phyloP scores from a whole-genome alignment of 202 grass and related monocot species.

The Eragrostis tef region DNA sequence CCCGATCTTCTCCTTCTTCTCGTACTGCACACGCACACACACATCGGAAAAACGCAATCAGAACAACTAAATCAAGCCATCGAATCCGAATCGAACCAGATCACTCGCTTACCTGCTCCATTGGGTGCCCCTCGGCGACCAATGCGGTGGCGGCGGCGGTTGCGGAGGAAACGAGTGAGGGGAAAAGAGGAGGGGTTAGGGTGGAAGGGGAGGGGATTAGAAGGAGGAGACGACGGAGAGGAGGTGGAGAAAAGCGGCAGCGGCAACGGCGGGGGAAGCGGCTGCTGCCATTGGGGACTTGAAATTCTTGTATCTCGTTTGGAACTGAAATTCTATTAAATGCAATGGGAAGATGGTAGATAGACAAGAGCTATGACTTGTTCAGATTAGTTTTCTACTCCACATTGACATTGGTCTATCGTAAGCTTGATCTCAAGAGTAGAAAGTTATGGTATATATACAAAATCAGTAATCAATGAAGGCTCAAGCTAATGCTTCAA shows the following conservation, averaged over 20 bases:
- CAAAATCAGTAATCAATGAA: conserved; percentile 32
- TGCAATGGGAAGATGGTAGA: conserved; percentile 24
- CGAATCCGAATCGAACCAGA: conserved; percentile 13
- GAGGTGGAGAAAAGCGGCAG: conserved; percentile 39
- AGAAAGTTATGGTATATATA: background rate
- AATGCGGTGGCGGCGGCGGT: conserved; percentile 32
- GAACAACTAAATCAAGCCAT: background rate
- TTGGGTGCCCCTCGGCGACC: conserved; percentile 16
- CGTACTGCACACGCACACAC: conserved; percentile 45
- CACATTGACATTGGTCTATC: background rate
- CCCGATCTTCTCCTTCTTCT: conserved; percentile 51
- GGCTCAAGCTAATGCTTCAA: background rate
- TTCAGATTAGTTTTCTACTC: conserved; percentile 4
- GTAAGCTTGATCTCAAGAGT: conserved; percentile 10
- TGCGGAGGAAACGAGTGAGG: background rate
- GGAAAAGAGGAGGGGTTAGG: background rate
- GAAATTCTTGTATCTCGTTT: background rate
- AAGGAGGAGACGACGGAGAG: background rate
- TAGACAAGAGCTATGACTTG: background rate
- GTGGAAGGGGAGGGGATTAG: conserved; percentile 33
- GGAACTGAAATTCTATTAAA: background rate
- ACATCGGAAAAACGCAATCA: background rate
- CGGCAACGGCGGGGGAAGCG: conserved; percentile 33
- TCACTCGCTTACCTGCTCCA: conserved; percentile 66
- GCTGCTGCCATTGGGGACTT: conserved; percentile 49